phyloP scores from a whole-genome alignment of 352 stramenopile species.

The Phytophthora kernoviae region DNA sequence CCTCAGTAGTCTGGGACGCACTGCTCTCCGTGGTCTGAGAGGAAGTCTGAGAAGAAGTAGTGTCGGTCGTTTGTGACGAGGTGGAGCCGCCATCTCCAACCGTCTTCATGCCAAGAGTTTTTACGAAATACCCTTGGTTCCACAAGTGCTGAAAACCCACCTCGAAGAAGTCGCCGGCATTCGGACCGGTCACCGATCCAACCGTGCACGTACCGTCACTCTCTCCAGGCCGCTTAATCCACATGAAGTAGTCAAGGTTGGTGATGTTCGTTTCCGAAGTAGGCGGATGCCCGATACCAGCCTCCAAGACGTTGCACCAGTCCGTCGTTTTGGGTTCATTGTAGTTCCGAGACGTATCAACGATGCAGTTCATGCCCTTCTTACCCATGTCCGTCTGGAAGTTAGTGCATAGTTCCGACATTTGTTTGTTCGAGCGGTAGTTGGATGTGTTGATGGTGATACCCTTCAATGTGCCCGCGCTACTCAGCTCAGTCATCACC shows the following conservation, averaged over 20 bases:
- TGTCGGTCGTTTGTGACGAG: conserved; percentile 11
- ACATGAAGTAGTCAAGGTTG: conserved; percentile 78
- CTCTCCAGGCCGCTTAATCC: conserved; percentile 72
- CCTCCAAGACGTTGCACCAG: conserved; percentile 59
- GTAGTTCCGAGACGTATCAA: conserved; percentile 51
- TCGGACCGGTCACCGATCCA: conserved; percentile 29
- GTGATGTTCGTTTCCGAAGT: conserved; percentile 48
- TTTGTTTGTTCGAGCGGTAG: conserved; percentile 50
- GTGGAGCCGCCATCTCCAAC: conserved; percentile 23
- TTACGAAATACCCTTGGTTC: conserved; percentile 68
- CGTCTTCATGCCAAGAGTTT: conserved; percentile 22
- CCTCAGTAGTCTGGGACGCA: conserved; percentile 10
- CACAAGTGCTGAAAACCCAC: conserved; percentile 59
- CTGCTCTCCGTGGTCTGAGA: conserved; percentile 11
- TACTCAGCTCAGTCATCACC: conserved; percentile 37
- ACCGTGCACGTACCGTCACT: conserved; percentile 58
- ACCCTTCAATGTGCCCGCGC: conserved; percentile 34
- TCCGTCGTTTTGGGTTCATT: conserved; percentile 29
- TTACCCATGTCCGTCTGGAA: conserved; percentile 43
- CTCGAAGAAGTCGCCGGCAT: conserved; percentile 62
- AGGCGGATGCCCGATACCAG: conserved; percentile 50
- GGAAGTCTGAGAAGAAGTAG: conserved; percentile 12
- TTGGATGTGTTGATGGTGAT: conserved; percentile 75
- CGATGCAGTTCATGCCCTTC: conserved; percentile 38
- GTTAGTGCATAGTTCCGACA: conserved; percentile 40